These are phyloP conservation scores for Didymella exigua DNA, from an alignment of 2,329 filamentous ascomycete species.

Conservation along the genomic window DNA sequence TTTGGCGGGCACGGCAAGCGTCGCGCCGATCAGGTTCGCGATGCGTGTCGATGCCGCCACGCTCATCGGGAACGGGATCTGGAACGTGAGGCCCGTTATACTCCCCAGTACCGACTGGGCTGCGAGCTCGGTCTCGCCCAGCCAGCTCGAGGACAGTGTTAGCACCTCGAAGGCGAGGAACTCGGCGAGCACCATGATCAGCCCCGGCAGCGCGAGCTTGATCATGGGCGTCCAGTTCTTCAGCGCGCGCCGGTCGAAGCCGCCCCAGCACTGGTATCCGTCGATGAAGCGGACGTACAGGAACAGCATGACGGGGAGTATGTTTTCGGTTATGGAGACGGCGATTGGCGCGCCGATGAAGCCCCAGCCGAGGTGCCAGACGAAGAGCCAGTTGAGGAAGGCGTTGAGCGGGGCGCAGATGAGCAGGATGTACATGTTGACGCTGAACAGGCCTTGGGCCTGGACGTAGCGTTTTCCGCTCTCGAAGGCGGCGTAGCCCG, in stretches of 20 bases:
- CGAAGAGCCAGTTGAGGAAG: constrained; percentile 79
- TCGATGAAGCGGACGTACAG: constrained; percentile 74
- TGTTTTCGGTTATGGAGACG: constrained; percentile 74
- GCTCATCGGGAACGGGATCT: constrained; percentile 88
- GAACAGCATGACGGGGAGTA: constrained; percentile 74
- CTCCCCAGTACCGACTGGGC: constrained; percentile 87
- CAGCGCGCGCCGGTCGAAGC: constrained; percentile 72
- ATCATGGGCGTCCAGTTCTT: constrained; percentile 85
- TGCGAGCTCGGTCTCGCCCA: constrained; percentile 79
- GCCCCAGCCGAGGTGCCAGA: constrained; percentile 63
- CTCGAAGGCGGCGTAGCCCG: constrained; percentile 78
- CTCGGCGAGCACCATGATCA: constrained; percentile 94
- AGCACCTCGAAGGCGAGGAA: constrained; percentile 92
- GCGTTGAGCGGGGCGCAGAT: constrained; percentile 83
- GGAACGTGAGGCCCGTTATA: constrained; percentile 79
- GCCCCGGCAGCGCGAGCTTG: constrained; percentile 81
- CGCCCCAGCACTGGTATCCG: constrained; percentile 80
- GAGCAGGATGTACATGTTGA: constrained; percentile 81
- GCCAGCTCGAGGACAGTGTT: constrained; percentile 79
- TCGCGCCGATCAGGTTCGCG: constrained; percentile 89
- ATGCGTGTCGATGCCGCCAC: constrained; percentile 88
- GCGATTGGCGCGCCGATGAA: constrained; percentile 83
- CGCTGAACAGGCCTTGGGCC: constrained; percentile 83
- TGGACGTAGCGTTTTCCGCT: constrained; percentile 84
- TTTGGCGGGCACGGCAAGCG: constrained; percentile 78